Evolutionary conservation across 352 stramenopile genomes (phyloP).

Genomic region (Phytophthora melonis): DNA sequence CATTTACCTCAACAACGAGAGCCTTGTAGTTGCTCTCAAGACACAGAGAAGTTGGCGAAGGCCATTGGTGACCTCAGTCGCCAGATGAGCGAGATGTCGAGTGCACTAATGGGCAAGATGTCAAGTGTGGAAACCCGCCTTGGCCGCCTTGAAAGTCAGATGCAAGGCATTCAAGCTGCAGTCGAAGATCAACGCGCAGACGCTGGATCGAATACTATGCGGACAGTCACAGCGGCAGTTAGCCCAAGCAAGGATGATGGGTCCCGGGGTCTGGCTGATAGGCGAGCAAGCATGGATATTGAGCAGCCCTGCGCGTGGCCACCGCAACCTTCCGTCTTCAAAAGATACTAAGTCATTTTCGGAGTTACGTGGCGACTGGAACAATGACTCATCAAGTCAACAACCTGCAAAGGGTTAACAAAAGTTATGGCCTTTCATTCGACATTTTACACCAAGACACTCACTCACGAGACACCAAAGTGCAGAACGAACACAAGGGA

Average conservation of each 20-base stretch:
- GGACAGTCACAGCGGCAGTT: slow-evolving; percentile 3
- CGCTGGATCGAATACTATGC: not conserved
- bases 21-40: slow-evolving; percentile 13
- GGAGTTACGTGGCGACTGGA: not conserved
- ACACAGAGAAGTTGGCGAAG: slow-evolving; percentile 16
- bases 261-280: not conserved
- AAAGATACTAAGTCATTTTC: slow-evolving; percentile 26
- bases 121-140: slow-evolving; percentile 48
- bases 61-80: slow-evolving; percentile 37
- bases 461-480: not conserved
- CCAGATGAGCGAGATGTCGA: slow-evolving; percentile 45
- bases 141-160: slow-evolving; percentile 40
- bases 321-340: slow-evolving; percentile 50
- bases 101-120: slow-evolving; percentile 46
- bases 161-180: slow-evolving; percentile 32
- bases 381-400: not conserved
- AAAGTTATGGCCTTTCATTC: not conserved
- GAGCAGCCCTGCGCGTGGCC: slow-evolving; percentile 48
- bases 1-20: not conserved
- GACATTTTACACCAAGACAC: not conserved
- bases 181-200: slow-evolving; percentile 25
- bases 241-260: not conserved
- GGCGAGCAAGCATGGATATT: slow-evolving; percentile 19
- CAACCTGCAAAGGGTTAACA: not conserved
- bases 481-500: too few species aligned